A percentile compares a stretch with the other conserved stretches of the same genome.
phyloP scores from a whole-genome alignment of 2,329 filamentous ascomycete genomes.

The Lecanicillium sp. region DNA sequence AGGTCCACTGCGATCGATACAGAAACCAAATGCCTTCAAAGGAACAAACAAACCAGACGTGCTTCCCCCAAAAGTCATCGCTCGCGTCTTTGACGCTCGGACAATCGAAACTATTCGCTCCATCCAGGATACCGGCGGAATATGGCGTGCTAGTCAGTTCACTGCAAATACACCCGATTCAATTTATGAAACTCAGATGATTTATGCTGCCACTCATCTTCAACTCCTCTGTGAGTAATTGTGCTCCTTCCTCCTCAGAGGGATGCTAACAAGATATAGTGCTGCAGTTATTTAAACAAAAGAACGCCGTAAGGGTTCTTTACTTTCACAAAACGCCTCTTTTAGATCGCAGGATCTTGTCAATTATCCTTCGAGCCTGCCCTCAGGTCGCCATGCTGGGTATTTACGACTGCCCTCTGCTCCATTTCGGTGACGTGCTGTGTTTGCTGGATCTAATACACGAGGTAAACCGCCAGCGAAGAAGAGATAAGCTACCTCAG shows the following conservation, averaged over 20 bases:
- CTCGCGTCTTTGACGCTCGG: no score
- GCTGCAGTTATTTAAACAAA: slow-evolving; percentile 12
- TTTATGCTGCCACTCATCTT: slow-evolving; percentile 8
- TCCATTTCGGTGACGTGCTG: slow-evolving; percentile 28
- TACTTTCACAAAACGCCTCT: slow-evolving; percentile 22
- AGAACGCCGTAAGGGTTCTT: slow-evolving; percentile 15
- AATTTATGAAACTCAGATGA: slow-evolving; percentile 11
- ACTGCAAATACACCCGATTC: neutral
- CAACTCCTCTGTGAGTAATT: slow-evolving; percentile 13
- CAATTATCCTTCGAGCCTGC: slow-evolving; percentile 25
- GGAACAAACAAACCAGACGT: no score
- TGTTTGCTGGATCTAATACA: slow-evolving; percentile 26
- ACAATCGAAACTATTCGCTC: neutral
- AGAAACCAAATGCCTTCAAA: no score
- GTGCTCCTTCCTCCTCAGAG: neutral
- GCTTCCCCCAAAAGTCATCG: no score
- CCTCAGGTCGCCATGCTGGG: slow-evolving; percentile 24
- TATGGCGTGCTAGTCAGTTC: slow-evolving; percentile 14
- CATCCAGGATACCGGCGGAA: slow-evolving; percentile 3
- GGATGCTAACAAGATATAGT: slow-evolving; percentile 16
- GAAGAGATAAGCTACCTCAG: neutral
- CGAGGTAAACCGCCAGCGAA: slow-evolving; percentile 23
- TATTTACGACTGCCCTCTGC: slow-evolving; percentile 27
- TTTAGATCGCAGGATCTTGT: slow-evolving; percentile 24
- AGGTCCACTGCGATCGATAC: no score